Evolutionary conservation across 495 filamentous ascomycete genomes (phyloP), one percentile per base, ranked within the genome.

Genomic region (Parathielavia appendiculata): DNA sequence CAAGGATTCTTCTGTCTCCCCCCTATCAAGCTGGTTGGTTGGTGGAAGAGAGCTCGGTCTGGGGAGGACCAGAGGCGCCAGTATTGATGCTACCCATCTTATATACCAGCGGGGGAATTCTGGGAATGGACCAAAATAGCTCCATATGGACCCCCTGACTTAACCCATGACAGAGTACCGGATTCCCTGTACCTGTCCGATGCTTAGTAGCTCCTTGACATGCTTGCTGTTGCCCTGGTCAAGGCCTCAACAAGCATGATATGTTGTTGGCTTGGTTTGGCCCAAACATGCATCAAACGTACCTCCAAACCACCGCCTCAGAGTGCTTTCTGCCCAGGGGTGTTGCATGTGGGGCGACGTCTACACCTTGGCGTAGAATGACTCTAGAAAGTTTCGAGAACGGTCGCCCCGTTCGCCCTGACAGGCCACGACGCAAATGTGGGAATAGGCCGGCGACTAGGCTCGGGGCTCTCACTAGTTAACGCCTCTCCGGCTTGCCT

Each of bases 241-340:
- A 46, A 62, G 62, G 65, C 70, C 71, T 72, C 63, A 63, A 66
- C 67, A 57, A 67, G 69, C 66, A 69, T 74, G 63, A 69, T 3
- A 30, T 54, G 65, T 61, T 64, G 54, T 54, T 56, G 64, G 67
- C 71, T 72, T 58, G 67, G 73, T 58, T 54, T 60, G 52, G 55
- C 43, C 71, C 73, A 77, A 73, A 76, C 74, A 76, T 70, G 72
- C 67, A 74, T 76, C 72, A 76, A 75, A 75, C 76, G 66, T 62
- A 65, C 61, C 60, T 72, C n/a, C 60, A 64, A 68, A 63, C 65
- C 65, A 57, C 59, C 54, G 59, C 55, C 51, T 53, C 61, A 56
- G 51, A 35, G 56, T 20, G 35, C 35, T 41, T 9, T 55, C 53
- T 17, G 56, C 30, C 17, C n/a, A 36, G 51, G 51, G 35, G 22